Evolutionary conservation across 2,329 filamentous ascomycete species (phyloP).

Genomic region (Tolypocladium endophyticum): DNA sequence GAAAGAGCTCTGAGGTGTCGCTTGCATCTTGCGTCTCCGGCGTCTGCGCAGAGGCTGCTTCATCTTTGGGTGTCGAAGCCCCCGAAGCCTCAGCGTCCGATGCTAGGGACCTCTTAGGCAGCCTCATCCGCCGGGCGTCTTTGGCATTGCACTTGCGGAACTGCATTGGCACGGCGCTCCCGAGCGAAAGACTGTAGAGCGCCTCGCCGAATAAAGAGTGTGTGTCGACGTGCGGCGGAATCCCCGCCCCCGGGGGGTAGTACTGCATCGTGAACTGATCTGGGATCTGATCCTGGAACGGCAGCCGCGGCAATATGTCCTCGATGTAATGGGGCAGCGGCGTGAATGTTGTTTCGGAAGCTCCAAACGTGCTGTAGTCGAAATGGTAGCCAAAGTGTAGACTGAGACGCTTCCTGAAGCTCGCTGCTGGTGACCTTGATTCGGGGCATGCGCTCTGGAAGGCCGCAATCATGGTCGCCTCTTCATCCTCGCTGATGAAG

Average conservation of each 20-base stretch:
- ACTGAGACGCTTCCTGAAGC: not conserved
- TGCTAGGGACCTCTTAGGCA: not conserved
- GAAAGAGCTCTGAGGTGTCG: constrained; percentile 1
- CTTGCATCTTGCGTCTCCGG: not conserved
- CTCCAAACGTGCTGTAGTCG: constrained; percentile 47
- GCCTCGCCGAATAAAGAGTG: constrained; percentile 20
- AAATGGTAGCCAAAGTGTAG: constrained; percentile 45
- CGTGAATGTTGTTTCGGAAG: constrained; percentile 35
- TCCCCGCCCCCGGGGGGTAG: constrained; percentile 48
- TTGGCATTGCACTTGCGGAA: constrained; percentile 1
- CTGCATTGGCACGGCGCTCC: constrained; percentile 1
- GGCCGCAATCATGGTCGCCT: not conserved
- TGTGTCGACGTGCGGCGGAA: constrained; percentile 51
- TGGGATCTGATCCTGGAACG: constrained; percentile 30
- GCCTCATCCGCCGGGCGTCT: not conserved
- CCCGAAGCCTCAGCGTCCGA: not conserved
- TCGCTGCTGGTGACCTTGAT: not conserved
- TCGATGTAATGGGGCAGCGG: constrained; percentile 40
- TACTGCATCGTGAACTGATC: constrained; percentile 51
- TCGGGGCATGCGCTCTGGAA: not conserved
- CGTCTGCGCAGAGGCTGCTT: not conserved
- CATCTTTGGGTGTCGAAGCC: not conserved
- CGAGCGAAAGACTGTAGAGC: constrained; percentile 3
- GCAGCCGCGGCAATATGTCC: constrained; percentile 30
- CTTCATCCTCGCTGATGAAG: not conserved